phyloP scores from a whole-genome alignment of 352 stramenopile species.

The Globisporangium abappressorium region DNA sequence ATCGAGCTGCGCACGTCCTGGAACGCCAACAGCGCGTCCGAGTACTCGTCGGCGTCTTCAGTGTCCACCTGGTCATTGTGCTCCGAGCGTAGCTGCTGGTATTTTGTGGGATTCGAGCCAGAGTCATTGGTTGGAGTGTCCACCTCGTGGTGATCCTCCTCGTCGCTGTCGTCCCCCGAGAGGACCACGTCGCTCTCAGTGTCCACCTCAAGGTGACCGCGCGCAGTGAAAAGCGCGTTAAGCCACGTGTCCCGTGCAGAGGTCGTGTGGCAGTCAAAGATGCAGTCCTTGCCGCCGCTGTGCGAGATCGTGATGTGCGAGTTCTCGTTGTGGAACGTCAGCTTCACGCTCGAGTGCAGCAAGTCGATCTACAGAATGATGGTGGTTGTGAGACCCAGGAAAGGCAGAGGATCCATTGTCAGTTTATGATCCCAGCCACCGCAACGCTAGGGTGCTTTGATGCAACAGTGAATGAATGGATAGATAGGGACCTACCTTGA shows the following conservation, averaged over 20 bases:
- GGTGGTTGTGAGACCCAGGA: not conserved
- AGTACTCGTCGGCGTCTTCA: slow-evolving; percentile 38
- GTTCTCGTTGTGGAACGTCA: slow-evolving; percentile 64
- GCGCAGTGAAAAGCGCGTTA: slow-evolving; percentile 49
- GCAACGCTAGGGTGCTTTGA: no score
- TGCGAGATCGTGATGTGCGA: slow-evolving; percentile 51
- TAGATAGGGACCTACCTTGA: slow-evolving; percentile 20
- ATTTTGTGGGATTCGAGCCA: slow-evolving; percentile 9
- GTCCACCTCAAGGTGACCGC: slow-evolving; percentile 34
- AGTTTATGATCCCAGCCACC: no score
- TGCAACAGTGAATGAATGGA: not conserved
- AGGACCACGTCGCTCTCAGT: slow-evolving; percentile 41
- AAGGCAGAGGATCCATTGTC: no score
- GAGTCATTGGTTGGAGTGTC: not conserved
- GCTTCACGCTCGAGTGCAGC: slow-evolving; percentile 41
- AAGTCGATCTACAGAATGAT: slow-evolving; percentile 40
- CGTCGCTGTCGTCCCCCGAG: slow-evolving; percentile 40
- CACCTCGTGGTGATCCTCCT: slow-evolving; percentile 9
- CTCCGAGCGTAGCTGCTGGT: slow-evolving; percentile 1
- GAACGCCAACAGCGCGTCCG: slow-evolving; percentile 50
- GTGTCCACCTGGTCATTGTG: slow-evolving; percentile 19
- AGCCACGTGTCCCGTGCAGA: slow-evolving; percentile 60
- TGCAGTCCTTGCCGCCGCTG: slow-evolving; percentile 24
- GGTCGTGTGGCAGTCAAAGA: slow-evolving; percentile 52
- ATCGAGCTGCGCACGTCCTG: slow-evolving; percentile 66